Evolutionary conservation across 306 rosid genomes (phyloP), one percentile per base, ranked within the genome.

Genomic region (Canavalia ensiformis): DNA sequence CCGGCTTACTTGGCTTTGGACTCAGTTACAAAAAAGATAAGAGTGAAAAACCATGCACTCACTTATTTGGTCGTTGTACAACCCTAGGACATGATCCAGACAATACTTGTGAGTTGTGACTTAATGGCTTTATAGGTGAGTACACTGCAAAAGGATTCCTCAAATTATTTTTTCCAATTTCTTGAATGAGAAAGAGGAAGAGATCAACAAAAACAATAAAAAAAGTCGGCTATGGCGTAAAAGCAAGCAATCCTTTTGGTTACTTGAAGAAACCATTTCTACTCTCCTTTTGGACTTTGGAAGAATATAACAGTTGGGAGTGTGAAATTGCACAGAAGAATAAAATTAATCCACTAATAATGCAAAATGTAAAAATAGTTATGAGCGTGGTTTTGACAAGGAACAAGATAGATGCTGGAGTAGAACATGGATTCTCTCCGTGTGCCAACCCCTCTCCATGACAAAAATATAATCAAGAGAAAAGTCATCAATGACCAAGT

Each of bases 1-100:
- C 82, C 55, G 75, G 57, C 58, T 84, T 46, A 31, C 47, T 29
- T 54, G 68, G 62, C 77, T 71, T 77, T 58, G 66, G 69, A 69
- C 28, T 42, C 12, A 4, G 10, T 44, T 33, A 33, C 56, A 31
- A 41, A 71, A 30, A 69, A 39, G 74, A 77, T 30, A 30, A 18
- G 6, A 18, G 60, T 54, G 74, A 68, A 63, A 35, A 63, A 70
- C 28, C 29, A 60, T 66, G 72, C 3, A 42, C 81, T 10, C 33
- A 28, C 29, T 55, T 76, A 2, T 12, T 52, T 64, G 81, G 73
- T 69, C 51, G 55, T 51, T 68, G 25, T 52, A 76, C 78, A 62
- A 37, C 41, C 4, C 41, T 2, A 2, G 41, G 76, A 88, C 97
- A 13, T 72, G 90, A 88, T 86, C 87, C 84, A 72, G 87, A 49